Evolutionary conservation across 805 yeast species (phyloP).

Genomic region (Candida cerambycidarum): DNA sequence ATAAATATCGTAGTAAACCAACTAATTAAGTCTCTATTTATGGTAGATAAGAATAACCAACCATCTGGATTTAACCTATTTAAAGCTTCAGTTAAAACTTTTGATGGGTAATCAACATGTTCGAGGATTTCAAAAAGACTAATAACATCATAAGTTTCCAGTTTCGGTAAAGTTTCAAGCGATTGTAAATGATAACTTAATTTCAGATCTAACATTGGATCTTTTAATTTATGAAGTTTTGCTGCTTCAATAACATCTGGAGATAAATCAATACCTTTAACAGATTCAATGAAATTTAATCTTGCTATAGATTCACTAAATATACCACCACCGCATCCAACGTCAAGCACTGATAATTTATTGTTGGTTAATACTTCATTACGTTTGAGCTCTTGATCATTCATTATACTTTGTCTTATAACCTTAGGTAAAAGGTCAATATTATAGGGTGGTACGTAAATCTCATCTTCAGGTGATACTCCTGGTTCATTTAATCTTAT

Average conservation of each 20-base stretch:
- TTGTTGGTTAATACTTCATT: slow-evolving; percentile 34
- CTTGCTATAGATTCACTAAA: slow-evolving; percentile 85
- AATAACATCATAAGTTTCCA: slow-evolving; percentile 65
- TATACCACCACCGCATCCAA: slow-evolving; percentile 99
- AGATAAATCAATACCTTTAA: slow-evolving; percentile 84
- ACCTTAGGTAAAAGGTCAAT: slow-evolving; percentile 61
- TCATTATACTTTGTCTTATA: slow-evolving; percentile 46
- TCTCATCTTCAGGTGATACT: slow-evolving; percentile 38
- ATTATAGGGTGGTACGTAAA: slow-evolving; percentile 79
- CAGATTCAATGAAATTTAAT: slow-evolving; percentile 57
- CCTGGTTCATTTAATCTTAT: slow-evolving; percentile 38
- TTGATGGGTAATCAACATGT: slow-evolving; percentile 85
- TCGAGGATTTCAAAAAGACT: slow-evolving; percentile 95
- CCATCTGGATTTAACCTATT: slow-evolving; percentile 76
- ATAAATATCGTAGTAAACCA: slow-evolving; percentile 91
- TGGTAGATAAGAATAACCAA: slow-evolving; percentile 82
- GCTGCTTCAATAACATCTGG: slow-evolving; percentile 83
- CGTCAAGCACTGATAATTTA: slow-evolving; percentile 64
- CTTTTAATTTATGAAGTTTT: slow-evolving; percentile 58
- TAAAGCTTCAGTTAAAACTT: slow-evolving; percentile 68
- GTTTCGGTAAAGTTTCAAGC: slow-evolving; percentile 54
- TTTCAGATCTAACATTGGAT: slow-evolving; percentile 59
- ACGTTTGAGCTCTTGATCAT: slow-evolving; percentile 50
- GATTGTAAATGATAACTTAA: slow-evolving; percentile 61
- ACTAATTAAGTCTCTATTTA: slow-evolving; percentile 81